These are phyloP conservation scores for Penicillium crystallinum DNA, from an alignment of 495 filamentous ascomycete genomes.

Conservation along the genomic window DNA sequence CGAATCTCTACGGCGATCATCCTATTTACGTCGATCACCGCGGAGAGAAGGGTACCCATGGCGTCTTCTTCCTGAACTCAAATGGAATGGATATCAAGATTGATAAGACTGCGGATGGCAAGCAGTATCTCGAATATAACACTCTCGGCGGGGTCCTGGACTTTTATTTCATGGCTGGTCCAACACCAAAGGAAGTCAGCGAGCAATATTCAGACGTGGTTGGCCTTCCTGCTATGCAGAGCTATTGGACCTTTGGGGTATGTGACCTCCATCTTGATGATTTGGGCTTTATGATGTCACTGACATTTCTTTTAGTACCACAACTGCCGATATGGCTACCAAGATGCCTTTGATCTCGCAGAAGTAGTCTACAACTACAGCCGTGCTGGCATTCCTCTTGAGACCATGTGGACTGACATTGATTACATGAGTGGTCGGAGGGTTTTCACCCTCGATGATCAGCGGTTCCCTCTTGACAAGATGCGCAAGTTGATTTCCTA, in stretches of 20 bases:
- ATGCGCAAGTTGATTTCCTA: slow-evolving; percentile 66
- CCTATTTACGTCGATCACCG: slow-evolving; percentile 84
- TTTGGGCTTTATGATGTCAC: neutral
- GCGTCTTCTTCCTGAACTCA: slow-evolving; percentile 76
- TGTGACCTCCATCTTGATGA: neutral
- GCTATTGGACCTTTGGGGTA: slow-evolving; percentile 77
- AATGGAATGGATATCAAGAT: slow-evolving; percentile 89
- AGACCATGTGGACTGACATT: slow-evolving; percentile 90
- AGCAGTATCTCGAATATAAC: slow-evolving; percentile 82
- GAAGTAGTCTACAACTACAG: slow-evolving; percentile 80
- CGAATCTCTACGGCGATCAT: slow-evolving; percentile 81
- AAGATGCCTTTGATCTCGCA: slow-evolving; percentile 70
- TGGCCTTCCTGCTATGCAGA: slow-evolving; percentile 69
- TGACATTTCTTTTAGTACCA: slow-evolving; percentile 50
- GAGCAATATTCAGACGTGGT: slow-evolving; percentile 69
- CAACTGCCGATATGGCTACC: slow-evolving; percentile 78
- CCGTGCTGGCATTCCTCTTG: slow-evolving; percentile 67
- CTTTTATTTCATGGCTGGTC: slow-evolving; percentile 78
- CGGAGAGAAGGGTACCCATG: slow-evolving; percentile 61
- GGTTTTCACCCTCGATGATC: slow-evolving; percentile 71
- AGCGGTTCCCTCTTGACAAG: slow-evolving; percentile 62
- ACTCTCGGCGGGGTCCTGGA: slow-evolving; percentile 75
- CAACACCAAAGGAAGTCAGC: slow-evolving; percentile 64
- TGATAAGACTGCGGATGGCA: slow-evolving; percentile 53
- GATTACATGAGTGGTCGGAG: slow-evolving; percentile 66